A percentile compares a stretch with the other conserved stretches of the same genome.
phyloP scores from a whole-genome alignment of 495 filamentous ascomycete genomes.

The Penicillium cinerascens region DNA sequence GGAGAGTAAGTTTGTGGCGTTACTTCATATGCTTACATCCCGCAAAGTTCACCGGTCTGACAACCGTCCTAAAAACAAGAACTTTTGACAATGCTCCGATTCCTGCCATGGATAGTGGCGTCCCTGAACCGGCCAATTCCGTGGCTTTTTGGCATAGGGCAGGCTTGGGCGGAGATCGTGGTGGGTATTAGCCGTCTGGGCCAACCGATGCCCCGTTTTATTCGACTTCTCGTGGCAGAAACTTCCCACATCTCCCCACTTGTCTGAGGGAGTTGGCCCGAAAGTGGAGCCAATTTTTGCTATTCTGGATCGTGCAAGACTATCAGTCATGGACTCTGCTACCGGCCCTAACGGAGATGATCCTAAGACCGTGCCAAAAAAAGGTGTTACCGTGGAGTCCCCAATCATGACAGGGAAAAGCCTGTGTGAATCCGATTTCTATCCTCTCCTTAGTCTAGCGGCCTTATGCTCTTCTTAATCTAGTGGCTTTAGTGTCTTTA shows the following conservation, averaged over 20 bases:
- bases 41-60: neutral
- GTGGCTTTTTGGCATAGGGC: neutral
- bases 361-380: slow-evolving; percentile 2
- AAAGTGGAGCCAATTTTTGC: slow-evolving; percentile 4
- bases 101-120: neutral
- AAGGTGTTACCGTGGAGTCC: neutral
- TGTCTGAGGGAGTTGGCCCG: slow-evolving; percentile 11
- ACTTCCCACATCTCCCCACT: slow-evolving; percentile 12
- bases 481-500: slow-evolving; percentile 14
- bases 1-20: slow-evolving; percentile 12
- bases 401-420: slow-evolving; percentile 4
- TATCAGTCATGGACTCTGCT: slow-evolving; percentile 5
- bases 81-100: neutral
- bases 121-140: neutral
- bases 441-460: slow-evolving; percentile 7
- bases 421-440: neutral
- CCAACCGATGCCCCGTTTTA: slow-evolving; percentile 8
- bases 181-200: slow-evolving; percentile 14
- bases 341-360: slow-evolving; percentile 15
- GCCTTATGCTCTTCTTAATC: neutral
- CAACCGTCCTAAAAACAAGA: slow-evolving; percentile 1
- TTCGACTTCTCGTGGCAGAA: slow-evolving; percentile 11
- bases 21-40: neutral
- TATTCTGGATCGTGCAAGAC: neutral
- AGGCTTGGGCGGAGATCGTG: slow-evolving; percentile 5